Evolutionary conservation across 768 basidiomycete genomes (phyloP).

Genomic region (Lactarius sp.): DNA sequence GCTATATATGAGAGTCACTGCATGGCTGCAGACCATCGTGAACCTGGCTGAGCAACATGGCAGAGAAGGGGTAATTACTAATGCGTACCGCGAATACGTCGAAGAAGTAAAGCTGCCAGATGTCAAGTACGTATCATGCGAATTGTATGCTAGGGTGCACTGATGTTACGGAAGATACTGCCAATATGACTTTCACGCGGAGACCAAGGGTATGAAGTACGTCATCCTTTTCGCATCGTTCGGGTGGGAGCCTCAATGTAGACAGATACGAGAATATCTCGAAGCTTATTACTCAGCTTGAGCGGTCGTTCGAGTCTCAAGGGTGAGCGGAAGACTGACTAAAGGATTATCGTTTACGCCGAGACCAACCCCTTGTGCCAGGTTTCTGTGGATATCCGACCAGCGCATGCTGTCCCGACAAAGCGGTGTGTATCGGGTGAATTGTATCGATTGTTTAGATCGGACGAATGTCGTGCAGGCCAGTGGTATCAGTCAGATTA

Average conservation of each 20-base stretch:
- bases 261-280: conserved; percentile 84
- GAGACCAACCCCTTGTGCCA: conserved; percentile 28
- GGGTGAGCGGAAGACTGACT: conserved; percentile 44
- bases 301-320: conserved; percentile 71
- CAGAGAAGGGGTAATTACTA: conserved; percentile 76
- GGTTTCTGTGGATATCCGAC: conserved; percentile 81
- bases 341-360: neutral
- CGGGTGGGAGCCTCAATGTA: conserved; percentile 2
- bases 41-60: conserved; percentile 91
- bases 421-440: conserved; percentile 81
- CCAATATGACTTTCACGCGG: conserved; percentile 90
- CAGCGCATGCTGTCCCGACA: conserved; percentile 69
- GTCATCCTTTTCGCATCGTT: conserved; percentile 28
- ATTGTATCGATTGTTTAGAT: conserved; percentile 95
- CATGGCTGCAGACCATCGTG: conserved; percentile 55
- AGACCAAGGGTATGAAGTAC: conserved; percentile 93
- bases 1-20: conserved; percentile 1
- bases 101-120: conserved; percentile 51
- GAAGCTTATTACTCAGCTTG: conserved; percentile 65
- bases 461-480: conserved; percentile 94
- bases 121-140: conserved; percentile 42
- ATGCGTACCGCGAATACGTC: conserved; percentile 69
- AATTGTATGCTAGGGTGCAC: neutral
- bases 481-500: neutral
- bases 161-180: conserved; percentile 47